Percentiles rank a stretch among this genome's conserved stretches.
Evolutionary conservation across 257 asterid species (phyloP).

Genomic region (Solanum chilense): DNA sequence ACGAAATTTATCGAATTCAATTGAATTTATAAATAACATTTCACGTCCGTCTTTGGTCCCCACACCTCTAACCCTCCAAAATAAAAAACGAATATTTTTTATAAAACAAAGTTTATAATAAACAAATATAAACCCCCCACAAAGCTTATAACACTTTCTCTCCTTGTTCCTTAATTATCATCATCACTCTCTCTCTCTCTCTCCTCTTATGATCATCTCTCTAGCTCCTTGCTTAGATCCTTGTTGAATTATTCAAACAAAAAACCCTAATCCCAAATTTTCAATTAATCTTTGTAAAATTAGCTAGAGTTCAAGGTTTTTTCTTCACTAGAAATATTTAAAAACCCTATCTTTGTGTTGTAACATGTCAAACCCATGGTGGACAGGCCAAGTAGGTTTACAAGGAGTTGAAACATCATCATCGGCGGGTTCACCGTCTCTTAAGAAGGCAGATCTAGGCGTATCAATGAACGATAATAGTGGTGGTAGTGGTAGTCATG

Average conservation of each 20-base stretch:
- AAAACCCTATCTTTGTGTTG: neutral
- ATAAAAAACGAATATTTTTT: neutral
- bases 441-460: conserved; percentile 44
- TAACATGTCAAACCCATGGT: conserved; percentile 52
- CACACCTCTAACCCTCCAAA: neutral
- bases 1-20: neutral
- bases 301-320: neutral
- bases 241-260: conserved; percentile 8
- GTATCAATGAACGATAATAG: conserved; percentile 27
- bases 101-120: neutral
- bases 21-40: neutral
- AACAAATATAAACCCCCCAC: neutral
- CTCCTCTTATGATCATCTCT: neutral
- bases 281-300: neutral
- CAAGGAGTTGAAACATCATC: conserved; percentile 31
- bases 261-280: neutral
- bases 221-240: neutral
- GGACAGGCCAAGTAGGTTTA: conserved; percentile 48
- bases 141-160: neutral
- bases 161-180: neutral
- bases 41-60: neutral
- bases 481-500: conserved; percentile 13
- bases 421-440: conserved; percentile 16
- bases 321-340: neutral
- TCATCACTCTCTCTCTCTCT: neutral